phyloP scores from a whole-genome alignment of 129 eudicot species.

The Calendula officinalis region DNA sequence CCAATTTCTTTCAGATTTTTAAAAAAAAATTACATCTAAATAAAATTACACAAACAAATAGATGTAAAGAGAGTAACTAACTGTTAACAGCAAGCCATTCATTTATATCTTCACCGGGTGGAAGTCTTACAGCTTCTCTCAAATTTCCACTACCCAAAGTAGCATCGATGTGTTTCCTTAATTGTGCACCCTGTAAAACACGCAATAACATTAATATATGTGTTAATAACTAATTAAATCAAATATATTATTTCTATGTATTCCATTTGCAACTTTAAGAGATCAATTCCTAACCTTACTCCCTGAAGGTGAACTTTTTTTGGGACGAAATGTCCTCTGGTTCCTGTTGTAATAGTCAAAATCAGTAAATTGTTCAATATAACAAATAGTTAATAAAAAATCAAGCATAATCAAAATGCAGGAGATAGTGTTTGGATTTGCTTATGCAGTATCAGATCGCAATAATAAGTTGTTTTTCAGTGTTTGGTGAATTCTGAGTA shows the following conservation, averaged over 20 bases:
- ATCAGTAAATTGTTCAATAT: not conserved
- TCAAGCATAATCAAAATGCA: not conserved
- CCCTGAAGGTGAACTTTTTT: conserved; percentile 92
- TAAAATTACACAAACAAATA: conserved; percentile 13
- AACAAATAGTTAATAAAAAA: not conserved
- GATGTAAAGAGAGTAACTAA: conserved; percentile 45
- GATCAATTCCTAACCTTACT: conserved; percentile 57
- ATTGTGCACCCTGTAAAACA: conserved; percentile 79
- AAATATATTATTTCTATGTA: not conserved
- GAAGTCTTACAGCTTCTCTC: conserved; percentile 89
- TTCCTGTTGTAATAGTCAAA: conserved; percentile 48
- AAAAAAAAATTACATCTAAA: not conserved
- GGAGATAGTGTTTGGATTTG: not conserved
- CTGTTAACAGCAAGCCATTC: conserved; percentile 98
- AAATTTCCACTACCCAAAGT: conserved; percentile 92
- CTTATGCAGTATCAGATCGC: not conserved
- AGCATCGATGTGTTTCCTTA: conserved; percentile 84
- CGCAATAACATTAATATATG: not conserved
- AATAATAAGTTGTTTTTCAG: no score
- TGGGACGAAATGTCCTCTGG: conserved; percentile 83
- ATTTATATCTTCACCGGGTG: conserved; percentile 85
- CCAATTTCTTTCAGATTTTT: conserved; percentile 15
- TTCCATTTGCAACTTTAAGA: not conserved
- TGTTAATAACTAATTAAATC: not conserved
- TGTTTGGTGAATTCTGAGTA: no score